Base-by-base conservation (phyloP, 2,329 filamentous ascomycete species). In the Cytospora leucostoma region DNA sequence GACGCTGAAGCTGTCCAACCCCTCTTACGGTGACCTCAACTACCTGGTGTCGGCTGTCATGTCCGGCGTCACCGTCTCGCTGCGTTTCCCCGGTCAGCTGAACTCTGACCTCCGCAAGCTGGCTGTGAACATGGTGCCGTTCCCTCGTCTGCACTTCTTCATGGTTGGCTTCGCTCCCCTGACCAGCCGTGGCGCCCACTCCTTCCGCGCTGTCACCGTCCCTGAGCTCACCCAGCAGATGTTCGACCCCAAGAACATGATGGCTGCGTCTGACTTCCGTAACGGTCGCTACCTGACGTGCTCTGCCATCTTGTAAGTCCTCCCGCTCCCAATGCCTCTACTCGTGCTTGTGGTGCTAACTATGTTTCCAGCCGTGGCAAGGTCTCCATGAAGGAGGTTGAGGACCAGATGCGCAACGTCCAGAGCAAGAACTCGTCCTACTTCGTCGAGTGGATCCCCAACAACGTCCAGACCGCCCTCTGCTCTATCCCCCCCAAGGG, bases 201-300 rank as follows among this genome's bases (percentile, higher is more conserved):
- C 91, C 72, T 99, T 98, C 94, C 95, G 95, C 77, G 94, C 95
- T 71, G 91, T 98, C 80, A 93, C 90, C 75, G 95, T 99, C 67
- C 94, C 95, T 64, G 95, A 99, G 86, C 88, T 99, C 79, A 98
- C 95, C 75, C 95, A 99, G 86, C 95, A 99, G 82, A 98, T 99
- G 93, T 99, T 96, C 86, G 95, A 99, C 85, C 94, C 95, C 76
- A 99, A 98, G 93, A 99, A 99, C 90, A 99, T 99, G 94, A 99
- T 99, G 95, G 95, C 95, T 82, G 95, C 95, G 70, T 96, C 93
- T 69, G 95, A 99, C 85, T 99, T 99, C 93, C 92, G 95, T 75
- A 99, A 98, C 81, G 95, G 95, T 80, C 95, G 95, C 76, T 99
- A 99, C 87, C 88, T 99, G 76, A 99, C 95, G 73, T 99, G 95